Conservation (phyloP, 306 rosid species). For the Quercus variabilis region DNA sequence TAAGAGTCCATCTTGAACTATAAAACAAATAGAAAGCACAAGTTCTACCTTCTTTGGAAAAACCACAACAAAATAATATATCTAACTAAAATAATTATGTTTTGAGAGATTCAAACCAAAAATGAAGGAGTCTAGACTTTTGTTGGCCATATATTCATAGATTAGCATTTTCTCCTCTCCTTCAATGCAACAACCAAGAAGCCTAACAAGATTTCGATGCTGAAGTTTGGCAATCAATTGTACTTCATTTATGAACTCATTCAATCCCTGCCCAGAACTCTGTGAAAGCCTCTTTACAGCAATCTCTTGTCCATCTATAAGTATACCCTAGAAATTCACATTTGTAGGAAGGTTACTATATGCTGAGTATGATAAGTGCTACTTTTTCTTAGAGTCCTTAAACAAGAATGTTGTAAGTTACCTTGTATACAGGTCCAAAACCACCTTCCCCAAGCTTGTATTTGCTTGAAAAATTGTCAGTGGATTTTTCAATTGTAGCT, state of each 20-base stretch:
- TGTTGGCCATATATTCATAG: neutral
- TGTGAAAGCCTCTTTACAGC: no score
- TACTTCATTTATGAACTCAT: no score
- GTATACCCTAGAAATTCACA: conserved; percentile 33
- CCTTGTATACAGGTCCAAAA: conserved; percentile 59
- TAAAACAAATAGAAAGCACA: neutral
- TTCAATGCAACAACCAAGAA: no score
- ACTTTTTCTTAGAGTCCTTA: neutral
- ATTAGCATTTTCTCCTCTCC: no score
- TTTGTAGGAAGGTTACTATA: neutral
- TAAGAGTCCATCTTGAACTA: neutral
- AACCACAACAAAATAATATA: neutral
- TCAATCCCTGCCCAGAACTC: no score
- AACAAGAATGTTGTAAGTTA: neutral
- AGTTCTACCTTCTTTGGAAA: neutral
- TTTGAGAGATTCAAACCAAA: conserved; percentile 15
- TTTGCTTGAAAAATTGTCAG: conserved; percentile 31
- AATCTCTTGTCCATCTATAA: neutral
- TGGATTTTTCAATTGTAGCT: conserved; percentile 37
- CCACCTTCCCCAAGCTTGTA: conserved; percentile 59
- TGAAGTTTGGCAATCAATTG: no score
- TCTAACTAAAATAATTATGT: no score
- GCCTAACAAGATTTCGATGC: no score
- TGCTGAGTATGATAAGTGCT: neutral
- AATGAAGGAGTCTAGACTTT: conserved; percentile 43